These are phyloP conservation scores for Podospora didyma DNA, from an alignment of 495 filamentous ascomycete species.

Conservation along the genomic window DNA sequence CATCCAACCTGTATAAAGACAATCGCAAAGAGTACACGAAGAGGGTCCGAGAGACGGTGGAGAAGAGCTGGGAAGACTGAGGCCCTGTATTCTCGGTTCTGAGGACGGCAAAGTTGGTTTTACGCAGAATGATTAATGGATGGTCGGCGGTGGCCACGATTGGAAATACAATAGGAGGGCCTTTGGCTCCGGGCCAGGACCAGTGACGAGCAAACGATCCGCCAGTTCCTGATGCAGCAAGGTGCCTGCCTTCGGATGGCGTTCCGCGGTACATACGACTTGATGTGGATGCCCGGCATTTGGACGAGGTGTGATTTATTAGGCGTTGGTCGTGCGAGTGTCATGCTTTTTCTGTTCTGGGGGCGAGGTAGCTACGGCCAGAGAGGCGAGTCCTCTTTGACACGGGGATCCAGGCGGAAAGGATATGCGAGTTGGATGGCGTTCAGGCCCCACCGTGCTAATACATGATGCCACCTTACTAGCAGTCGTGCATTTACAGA, in stretches of 20 bases:
- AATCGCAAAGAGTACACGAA: conserved; percentile 95
- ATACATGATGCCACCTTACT: neutral
- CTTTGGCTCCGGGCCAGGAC: no score
- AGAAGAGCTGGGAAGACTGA: conserved; percentile 98
- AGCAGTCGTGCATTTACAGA: neutral
- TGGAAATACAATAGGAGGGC: no score
- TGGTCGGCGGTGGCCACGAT: no score
- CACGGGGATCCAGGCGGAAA: neutral
- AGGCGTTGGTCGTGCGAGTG: neutral
- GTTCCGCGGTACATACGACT: neutral
- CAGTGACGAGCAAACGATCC: no score
- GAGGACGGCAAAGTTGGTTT: neutral
- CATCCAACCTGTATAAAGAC: conserved; percentile 97
- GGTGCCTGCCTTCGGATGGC: neutral
- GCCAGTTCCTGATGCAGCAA: no score
- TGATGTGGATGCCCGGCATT: neutral
- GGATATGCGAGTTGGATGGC: neutral
- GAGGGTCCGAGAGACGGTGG: conserved; percentile 90
- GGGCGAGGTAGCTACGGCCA: no score
- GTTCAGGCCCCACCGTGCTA: neutral
- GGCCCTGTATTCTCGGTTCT: neutral
- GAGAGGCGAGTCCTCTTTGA: no score
- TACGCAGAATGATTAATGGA: neutral
- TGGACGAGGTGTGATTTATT: neutral
- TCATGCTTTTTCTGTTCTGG: neutral